Conservation (phyloP, 1,284 basidiomycete genomes). For the Cutaneotrichosporon sp. region DNA sequence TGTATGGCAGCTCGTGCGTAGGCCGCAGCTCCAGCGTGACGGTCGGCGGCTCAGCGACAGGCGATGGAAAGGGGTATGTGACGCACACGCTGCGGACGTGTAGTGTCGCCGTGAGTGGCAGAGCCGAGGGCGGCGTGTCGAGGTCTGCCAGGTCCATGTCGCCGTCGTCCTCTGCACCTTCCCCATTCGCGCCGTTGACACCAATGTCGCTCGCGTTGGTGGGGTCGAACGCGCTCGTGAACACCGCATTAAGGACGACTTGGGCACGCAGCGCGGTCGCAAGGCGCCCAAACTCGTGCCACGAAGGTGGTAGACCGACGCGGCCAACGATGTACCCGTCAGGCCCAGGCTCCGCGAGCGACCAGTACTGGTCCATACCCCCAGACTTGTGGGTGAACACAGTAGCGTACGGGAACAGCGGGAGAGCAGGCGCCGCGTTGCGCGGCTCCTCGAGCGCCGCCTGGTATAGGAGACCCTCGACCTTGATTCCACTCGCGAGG, state of each 20-base stretch:
- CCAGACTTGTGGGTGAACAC: slow-evolving; percentile 30
- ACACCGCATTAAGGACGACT: slow-evolving; percentile 35
- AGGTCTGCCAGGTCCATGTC: slow-evolving; percentile 18
- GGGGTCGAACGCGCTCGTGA: slow-evolving; percentile 21
- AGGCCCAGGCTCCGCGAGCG: slow-evolving; percentile 38
- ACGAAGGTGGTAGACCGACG: slow-evolving; percentile 27
- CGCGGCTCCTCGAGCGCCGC: slow-evolving; percentile 9
- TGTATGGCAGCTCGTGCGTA: slow-evolving; percentile 1
- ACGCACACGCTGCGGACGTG: slow-evolving; percentile 14
- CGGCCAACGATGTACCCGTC: slow-evolving; percentile 42
- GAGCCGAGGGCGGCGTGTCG: slow-evolving; percentile 18
- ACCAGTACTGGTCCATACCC: slow-evolving; percentile 39
- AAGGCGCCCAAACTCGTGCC: slow-evolving; percentile 22
- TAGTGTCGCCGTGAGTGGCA: slow-evolving; percentile 20
- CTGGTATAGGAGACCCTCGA: slow-evolving; percentile 37
- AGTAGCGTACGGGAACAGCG: slow-evolving; percentile 35
- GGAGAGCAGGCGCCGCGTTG: background rate
- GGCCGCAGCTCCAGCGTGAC: slow-evolving; percentile 17
- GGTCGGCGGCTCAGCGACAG: slow-evolving; percentile 4
- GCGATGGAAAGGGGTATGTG: background rate
- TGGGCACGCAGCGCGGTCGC: slow-evolving; percentile 33
- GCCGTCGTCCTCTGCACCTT: slow-evolving; percentile 10
- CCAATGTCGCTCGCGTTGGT: background rate
- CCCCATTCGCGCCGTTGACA: background rate
- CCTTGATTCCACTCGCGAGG: slow-evolving; percentile 25